These are phyloP conservation scores for Citrus sp. DNA, from an alignment of 345 rosid genomes.

Conservation along the genomic window DNA sequence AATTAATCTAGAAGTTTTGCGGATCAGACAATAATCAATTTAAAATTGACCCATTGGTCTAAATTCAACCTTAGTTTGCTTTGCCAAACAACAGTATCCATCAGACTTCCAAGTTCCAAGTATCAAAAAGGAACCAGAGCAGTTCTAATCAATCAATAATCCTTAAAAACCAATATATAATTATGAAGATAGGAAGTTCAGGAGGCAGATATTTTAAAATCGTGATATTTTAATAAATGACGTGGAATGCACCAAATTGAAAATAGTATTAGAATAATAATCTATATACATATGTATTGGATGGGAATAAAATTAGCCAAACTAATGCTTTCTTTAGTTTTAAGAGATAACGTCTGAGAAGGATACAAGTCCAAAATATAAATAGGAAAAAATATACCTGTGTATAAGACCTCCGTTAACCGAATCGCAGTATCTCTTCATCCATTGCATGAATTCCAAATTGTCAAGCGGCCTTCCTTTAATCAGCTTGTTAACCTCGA, in stretches of 20 bases:
- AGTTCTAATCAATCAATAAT: not conserved
- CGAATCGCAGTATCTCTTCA: conserved; percentile 95
- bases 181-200: not conserved
- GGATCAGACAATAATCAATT: not conserved
- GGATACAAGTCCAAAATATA: too few relatives aligned
- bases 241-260: too few relatives aligned
- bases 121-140: not conserved
- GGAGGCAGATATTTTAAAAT: not conserved
- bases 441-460: conserved; percentile 97
- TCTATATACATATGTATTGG: too few relatives aligned
- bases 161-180: not conserved
- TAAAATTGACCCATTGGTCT: not conserved
- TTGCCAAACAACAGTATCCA: not conserved
- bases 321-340: not conserved
- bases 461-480: conserved; percentile 97
- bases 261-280: too few relatives aligned
- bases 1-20: not conserved
- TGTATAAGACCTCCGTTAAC: conserved; percentile 57
- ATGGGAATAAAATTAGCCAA: not conserved
- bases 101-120: not conserved
- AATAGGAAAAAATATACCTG: conserved; percentile 32
- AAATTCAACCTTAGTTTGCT: not conserved
- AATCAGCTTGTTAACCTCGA: conserved; percentile 86
- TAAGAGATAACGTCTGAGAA: not conserved
- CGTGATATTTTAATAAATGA: not conserved